Evolutionary conservation across 1,284 basidiomycete species (phyloP), one percentile per base, ranked within the genome.

Genomic region (Trametes polyzona): DNA sequence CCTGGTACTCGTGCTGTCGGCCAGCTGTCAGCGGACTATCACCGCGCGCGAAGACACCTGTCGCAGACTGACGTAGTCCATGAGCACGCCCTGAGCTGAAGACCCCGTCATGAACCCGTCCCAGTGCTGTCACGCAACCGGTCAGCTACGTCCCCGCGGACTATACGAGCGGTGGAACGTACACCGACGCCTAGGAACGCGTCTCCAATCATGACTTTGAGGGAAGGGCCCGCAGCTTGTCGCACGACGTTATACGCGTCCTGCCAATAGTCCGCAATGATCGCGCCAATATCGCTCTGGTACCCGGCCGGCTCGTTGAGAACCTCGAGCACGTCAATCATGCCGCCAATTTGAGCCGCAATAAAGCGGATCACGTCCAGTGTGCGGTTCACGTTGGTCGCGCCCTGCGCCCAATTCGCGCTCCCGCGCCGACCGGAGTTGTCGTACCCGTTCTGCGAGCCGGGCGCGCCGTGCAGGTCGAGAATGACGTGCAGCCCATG

Each of bases 361-460:
- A 93, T 75, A 57, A 77, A 86, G 23, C 75, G 71, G 16, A 93
- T 71, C 16, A 86, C 82, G 58, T 86, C 82, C 19, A 91, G 73
- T 1, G 92, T 91, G 16, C 88, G 78, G 14, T 79, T 74, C 32
- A 92, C 74, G 65, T 90, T 84, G n/a, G n/a, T n/a, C 24, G 73
- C 71, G 1, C 78, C 69, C 56, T 83, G 80, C 19, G 82, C 86
- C 90, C 90, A 95, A 47, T 78, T 71, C 9, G 88, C 83, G 43
- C 76, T 74, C 14, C 77, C 76, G n/a, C 84, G 77, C 61, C 88
- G 87, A 5, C 94, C 94, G 12, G 89, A 92, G 74, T 94, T 94
- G 73, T 95, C 93, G 71, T 86, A 93, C 1, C 87, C 87, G 62
- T 90, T 90, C 68, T 89, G 86, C 32, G 84, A 86, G 21, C 84